Evolutionary conservation across 306 rosid genomes (phyloP).

Genomic region (Ormosia emarginata): DNA sequence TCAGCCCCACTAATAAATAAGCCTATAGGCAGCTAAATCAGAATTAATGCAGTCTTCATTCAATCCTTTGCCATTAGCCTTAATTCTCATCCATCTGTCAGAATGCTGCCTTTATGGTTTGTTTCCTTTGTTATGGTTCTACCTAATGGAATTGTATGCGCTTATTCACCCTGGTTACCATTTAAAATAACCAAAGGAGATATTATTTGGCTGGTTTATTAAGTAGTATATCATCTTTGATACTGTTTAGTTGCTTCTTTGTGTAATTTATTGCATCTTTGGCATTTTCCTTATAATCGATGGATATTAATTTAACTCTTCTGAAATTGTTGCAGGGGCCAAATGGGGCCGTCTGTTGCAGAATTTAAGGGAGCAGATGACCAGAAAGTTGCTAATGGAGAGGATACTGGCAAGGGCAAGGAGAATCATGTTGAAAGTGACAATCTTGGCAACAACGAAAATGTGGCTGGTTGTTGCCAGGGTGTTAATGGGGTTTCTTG

Average conservation of each 20-base stretch:
- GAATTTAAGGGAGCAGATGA: background rate
- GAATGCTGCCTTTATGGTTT: background rate
- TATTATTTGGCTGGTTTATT: background rate
- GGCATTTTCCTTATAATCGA: background rate
- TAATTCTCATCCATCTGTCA: background rate
- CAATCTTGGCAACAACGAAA: background rate
- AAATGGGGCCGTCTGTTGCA: constrained; percentile 31
- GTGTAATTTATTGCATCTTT: background rate
- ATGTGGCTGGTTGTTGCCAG: constrained; percentile 28
- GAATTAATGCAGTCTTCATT: background rate
- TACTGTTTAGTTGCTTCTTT: background rate
- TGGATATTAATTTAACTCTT: background rate
- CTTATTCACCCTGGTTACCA: background rate
- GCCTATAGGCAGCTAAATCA: background rate
- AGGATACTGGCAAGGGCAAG: background rate
- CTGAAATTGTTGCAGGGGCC: constrained; percentile 36
- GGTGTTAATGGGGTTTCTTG: constrained; percentile 60
- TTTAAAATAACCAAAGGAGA: background rate
- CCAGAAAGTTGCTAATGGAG: constrained; percentile 13
- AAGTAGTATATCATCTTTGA: background rate
- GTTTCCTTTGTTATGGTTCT: background rate
- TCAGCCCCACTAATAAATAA: background rate
- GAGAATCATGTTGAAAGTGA: background rate
- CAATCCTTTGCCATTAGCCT: background rate
- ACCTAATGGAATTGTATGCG: background rate